Evolutionary conservation across 139 green algal species (phyloP).

Genomic region (Chlorella sp.): DNA sequence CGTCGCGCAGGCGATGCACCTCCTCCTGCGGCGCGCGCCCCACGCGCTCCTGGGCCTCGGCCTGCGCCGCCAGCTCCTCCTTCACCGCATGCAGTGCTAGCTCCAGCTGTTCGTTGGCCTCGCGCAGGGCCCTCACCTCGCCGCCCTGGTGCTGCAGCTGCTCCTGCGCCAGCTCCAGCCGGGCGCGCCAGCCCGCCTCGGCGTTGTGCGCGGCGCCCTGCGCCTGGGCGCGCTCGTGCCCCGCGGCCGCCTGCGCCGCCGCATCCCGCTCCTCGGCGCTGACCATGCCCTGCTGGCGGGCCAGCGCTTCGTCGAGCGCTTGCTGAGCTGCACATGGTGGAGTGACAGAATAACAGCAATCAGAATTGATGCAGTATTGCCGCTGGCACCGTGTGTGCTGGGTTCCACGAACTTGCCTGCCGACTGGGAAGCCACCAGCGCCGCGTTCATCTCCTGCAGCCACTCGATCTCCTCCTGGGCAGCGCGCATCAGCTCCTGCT

Average conservation of each 20-base stretch:
- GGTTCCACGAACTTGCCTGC: neutral
- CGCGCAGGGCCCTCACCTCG: conserved; percentile 23
- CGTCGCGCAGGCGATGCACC: no score
- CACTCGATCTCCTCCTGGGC: conserved; percentile 20
- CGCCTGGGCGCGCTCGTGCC: neutral
- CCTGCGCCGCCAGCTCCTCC: neutral
- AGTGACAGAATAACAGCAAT: neutral
- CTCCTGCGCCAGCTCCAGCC: conserved; percentile 1
- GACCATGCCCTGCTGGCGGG: neutral
- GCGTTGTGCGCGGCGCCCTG: neutral
- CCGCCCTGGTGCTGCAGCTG: conserved; percentile 16
- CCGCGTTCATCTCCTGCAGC: conserved; percentile 5
- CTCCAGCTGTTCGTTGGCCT: conserved; percentile 25
- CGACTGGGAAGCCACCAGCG: neutral
- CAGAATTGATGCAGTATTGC: neutral
- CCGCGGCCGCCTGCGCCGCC: neutral
- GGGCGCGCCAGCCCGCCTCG: conserved; percentile 9
- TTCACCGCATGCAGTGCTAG: conserved; percentile 1
- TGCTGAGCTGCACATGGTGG: conserved; percentile 29
- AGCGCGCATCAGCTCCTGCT: neutral
- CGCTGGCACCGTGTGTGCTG: neutral
- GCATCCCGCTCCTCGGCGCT: neutral
- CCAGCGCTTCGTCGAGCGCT: neutral
- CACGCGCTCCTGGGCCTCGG: neutral
- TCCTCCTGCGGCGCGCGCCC: conserved; percentile 2